Base-by-base conservation (phyloP, 106 monocot species). In the Narthecium ossifragum region DNA sequence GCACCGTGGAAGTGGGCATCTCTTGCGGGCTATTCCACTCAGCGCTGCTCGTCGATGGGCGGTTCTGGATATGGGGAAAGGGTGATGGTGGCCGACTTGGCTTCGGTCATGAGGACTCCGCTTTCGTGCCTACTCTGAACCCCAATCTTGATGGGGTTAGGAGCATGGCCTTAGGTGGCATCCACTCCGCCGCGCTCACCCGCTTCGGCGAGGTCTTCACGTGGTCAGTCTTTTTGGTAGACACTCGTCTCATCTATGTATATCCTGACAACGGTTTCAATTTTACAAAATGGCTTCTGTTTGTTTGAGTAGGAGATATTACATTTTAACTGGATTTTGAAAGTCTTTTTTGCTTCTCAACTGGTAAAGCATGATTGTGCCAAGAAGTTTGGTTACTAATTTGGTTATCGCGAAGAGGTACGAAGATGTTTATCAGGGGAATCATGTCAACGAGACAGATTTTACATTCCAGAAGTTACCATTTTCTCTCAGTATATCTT, bases 21-120 rank as follows among this genome's bases (percentile, higher is more conserved):
- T 77, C 85, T 6, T 86, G 90, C 55, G 94, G 94, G 31, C 71
- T 94, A 7, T 94, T 94, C 69, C 94, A 94, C 63, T 94, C 94
- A n/a, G 76, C 85, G 1, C 40, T 86, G 60, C 26, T 90, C 30
- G 86, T 86, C 5, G 78, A 90, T 31, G 89, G 86, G 10, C 40
- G 43, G 64, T 13, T 86, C 28, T 94, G 89, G 94, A 53, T 90
- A 0, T 89, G 89, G 94, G 94, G 94, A 9, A 94, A 94, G 65
- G 94, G 94, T 7, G 94, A 94, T 31, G 94, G 94, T 0, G 94
- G 94, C 5, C 73, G 94, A 61, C 70, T 94, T 6, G 94, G 94
- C 4, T 48, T 90, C n/a, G 94, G 94, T 5, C 54, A 94, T 48
- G 94, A 94, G 77, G 46, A 27, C 12, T 62, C 83, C 9, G 50